These are phyloP conservation scores for Clathrospora elynae DNA, from an alignment of 2,329 filamentous ascomycete genomes.

Conservation along the genomic window DNA sequence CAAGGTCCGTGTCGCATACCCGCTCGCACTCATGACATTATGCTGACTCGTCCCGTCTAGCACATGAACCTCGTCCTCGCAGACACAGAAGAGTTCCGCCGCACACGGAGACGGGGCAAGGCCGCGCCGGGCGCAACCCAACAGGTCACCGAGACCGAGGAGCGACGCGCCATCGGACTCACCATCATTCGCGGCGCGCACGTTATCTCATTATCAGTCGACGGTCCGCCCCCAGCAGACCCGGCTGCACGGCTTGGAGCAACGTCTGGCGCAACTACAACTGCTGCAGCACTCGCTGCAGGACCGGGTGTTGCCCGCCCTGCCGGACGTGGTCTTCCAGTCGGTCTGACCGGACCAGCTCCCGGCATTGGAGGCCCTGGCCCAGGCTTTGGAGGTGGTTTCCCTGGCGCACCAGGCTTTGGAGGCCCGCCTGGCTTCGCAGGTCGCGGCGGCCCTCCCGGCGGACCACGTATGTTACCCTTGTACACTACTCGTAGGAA, in stretches of 20 bases:
- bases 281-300: conserved; percentile 68
- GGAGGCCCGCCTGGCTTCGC: conserved; percentile 44
- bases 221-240: conserved; percentile 93
- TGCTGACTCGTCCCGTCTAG: conserved; percentile 53
- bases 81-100: conserved; percentile 74
- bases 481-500: neutral
- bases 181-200: conserved; percentile 94
- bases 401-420: conserved; percentile 46
- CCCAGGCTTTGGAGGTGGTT: conserved; percentile 60
- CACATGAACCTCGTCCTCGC: conserved; percentile 99
- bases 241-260: conserved; percentile 85
- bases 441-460: conserved; percentile 48
- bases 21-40: neutral
- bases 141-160: conserved; percentile 80
- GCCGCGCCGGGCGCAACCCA: conserved; percentile 67
- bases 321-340: conserved; percentile 81
- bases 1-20: conserved; percentile 65
- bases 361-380: conserved; percentile 83
- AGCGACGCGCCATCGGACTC: conserved; percentile 95
- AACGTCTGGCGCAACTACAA: conserved; percentile 68
- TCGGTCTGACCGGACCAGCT: conserved; percentile 86
- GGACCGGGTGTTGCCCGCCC: conserved; percentile 91
- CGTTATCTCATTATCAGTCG: conserved; percentile 92
- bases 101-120: conserved; percentile 60
- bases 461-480: conserved; percentile 43